A percentile compares a stretch with the other conserved stretches of the same genome.
Evolutionary conservation across 2,329 filamentous ascomycete species (phyloP).

Genomic region (Colletotrichum trifolii): DNA sequence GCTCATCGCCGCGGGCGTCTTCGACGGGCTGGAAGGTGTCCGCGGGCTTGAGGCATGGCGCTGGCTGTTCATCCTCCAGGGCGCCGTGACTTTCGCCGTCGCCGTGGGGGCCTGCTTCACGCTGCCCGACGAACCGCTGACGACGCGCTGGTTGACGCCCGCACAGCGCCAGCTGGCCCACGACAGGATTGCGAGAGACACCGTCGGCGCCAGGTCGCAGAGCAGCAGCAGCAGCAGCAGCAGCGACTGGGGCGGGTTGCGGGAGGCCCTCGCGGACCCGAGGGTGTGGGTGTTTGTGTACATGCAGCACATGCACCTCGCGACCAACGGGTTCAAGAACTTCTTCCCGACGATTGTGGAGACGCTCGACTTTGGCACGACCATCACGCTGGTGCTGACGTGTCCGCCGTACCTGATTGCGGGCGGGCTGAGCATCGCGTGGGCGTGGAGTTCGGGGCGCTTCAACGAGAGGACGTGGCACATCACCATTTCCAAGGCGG

Average conservation of each 20-base stretch:
- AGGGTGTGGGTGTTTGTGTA: conserved; percentile 57
- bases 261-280: conserved; percentile 53
- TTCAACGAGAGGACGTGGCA: conserved; percentile 61
- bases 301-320: conserved; percentile 61
- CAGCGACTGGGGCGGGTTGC: conserved; percentile 52
- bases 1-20: conserved; percentile 56
- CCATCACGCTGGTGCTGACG: conserved; percentile 56
- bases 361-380: conserved; percentile 52
- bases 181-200: conserved; percentile 48
- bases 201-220: conserved; percentile 41
- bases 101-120: conserved; percentile 47
- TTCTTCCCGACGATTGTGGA: conserved; percentile 51
- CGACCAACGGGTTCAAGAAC: conserved; percentile 56
- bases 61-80: conserved; percentile 49
- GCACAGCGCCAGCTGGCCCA: conserved; percentile 55
- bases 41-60: conserved; percentile 44
- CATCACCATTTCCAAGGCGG: conserved; percentile 52
- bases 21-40: conserved; percentile 44
- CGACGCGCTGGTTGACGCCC: conserved; percentile 48
- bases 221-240: conserved; percentile 38
- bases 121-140: conserved; percentile 51
- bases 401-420: conserved; percentile 56
- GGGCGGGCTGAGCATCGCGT: conserved; percentile 50
- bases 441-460: conserved; percentile 46
- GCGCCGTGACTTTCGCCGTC: conserved; percentile 42